phyloP scores from a whole-genome alignment of 495 filamentous ascomycete genomes.

The Parathielavia appendiculata region DNA sequence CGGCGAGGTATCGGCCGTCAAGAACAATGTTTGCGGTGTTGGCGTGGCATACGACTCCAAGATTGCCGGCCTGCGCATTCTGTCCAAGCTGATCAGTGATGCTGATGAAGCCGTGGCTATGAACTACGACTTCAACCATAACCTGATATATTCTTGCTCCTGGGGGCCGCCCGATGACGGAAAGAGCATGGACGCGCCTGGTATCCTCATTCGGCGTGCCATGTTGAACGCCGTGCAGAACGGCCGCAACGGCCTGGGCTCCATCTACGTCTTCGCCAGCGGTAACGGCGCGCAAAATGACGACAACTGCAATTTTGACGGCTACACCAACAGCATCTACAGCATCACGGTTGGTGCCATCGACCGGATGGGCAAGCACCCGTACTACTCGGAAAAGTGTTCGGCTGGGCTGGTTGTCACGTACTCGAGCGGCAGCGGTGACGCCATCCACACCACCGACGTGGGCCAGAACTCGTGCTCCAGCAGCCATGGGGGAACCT shows the following conservation, averaged over 20 bases:
- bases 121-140: conserved; percentile 85
- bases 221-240: conserved; percentile 91
- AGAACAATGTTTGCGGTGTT: conserved; percentile 90
- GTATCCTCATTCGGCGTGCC: conserved; percentile 78
- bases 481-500: conserved; percentile 82
- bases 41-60: conserved; percentile 91
- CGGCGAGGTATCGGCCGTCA: conserved; percentile 85
- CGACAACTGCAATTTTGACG: conserved; percentile 99
- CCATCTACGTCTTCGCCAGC: conserved; percentile 94
- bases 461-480: conserved; percentile 80
- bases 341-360: conserved; percentile 95
- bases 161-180: conserved; percentile 97
- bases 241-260: conserved; percentile 76
- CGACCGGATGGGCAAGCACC: conserved; percentile 76
- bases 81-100: conserved; percentile 85
- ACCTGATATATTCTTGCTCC: conserved; percentile 97
- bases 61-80: conserved; percentile 83
- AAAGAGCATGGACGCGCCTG: conserved; percentile 86
- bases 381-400: conserved; percentile 92
- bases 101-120: conserved; percentile 87
- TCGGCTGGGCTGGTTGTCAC: conserved; percentile 93
- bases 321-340: conserved; percentile 99
- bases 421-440: conserved; percentile 84
- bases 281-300: conserved; percentile 84
- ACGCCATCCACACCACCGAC: conserved; percentile 94